phyloP scores from a whole-genome alignment of 805 yeast species.

The Metschnikowia vanudenii region DNA sequence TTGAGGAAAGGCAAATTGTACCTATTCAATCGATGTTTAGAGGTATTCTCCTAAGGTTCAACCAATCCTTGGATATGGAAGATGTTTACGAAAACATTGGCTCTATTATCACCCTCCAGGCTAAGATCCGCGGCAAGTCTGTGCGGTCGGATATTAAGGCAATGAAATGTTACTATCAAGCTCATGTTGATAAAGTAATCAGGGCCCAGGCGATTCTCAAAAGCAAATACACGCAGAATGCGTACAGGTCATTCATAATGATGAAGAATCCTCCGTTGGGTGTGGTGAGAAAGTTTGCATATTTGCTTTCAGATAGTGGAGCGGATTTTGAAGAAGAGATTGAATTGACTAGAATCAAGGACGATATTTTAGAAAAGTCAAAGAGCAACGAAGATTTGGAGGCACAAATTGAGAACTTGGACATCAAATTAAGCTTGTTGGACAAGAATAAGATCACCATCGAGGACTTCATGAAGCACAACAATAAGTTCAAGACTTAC shows the following conservation, averaged over 20 bases:
- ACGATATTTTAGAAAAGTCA: conserved; percentile 68
- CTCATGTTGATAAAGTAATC: conserved; percentile 58
- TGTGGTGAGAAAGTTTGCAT: conserved; percentile 74
- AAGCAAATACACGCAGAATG: conserved; percentile 63
- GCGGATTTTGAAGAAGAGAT: conserved; percentile 75
- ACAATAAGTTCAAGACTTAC: conserved; percentile 31
- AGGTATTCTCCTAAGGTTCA: conserved; percentile 61
- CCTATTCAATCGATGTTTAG: conserved; percentile 58
- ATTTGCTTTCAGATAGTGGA: conserved; percentile 68
- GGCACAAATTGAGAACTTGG: conserved; percentile 69
- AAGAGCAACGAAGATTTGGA: conserved; percentile 69
- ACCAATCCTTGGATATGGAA: conserved; percentile 52
- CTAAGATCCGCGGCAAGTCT: conserved; percentile 48
- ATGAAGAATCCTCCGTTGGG: conserved; percentile 75
- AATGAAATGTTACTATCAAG: conserved; percentile 47
- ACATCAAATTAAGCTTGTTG: conserved; percentile 72
- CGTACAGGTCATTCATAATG: conserved; percentile 69
- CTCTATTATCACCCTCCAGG: conserved; percentile 49
- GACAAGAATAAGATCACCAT: conserved; percentile 77
- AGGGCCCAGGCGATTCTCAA: conserved; percentile 74
- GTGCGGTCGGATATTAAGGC: conserved; percentile 37
- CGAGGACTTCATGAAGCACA: conserved; percentile 60
- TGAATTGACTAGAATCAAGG: conserved; percentile 63
- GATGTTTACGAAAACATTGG: conserved; percentile 47
- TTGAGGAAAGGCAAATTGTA: conserved; percentile 27